Base-by-base conservation (phyloP, 441 rosid genomes). In the Syzygium malaccense region DNA sequence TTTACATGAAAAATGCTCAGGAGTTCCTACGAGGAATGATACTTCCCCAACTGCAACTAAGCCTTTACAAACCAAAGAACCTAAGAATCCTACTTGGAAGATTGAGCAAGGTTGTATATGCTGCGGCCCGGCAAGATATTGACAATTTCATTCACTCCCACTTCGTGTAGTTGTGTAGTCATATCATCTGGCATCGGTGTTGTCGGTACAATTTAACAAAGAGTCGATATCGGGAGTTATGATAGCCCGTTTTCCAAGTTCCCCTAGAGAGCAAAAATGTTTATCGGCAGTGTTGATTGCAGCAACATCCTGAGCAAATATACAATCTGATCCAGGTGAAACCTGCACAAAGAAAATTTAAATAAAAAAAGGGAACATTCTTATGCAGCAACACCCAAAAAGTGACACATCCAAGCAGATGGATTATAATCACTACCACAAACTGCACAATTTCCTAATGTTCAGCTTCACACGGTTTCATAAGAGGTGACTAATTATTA, bases 221-320 rank as follows among this genome's bases (percentile, higher is more conserved):
- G 93, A 92, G 88, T 91, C 93, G 10, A 94, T 64, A 75, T 95
- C 95, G 3, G 97, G 96, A 62, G 94, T 90, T 53, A 95, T 94
- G 26, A 94, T 92, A 32, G 88, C 96, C 75, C 92, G 90, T 86
- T 92, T 93, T 58, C 89, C 91, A 55, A 93, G 60, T 88, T 94
- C 91, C 75, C 96, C 96, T 19, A 96, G 71, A 49, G 86, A 78
- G 75, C 97, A 92, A 88, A 92, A 96, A 23, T 90, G 88, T 87
- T 92, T 91, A 45, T 89, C 90, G 83, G 79, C 68, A 30, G 89
- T 92, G 90, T 95, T 89, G 80, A 97, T 88, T 2, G 92, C 95
- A 86, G 91, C 95, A 86, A 93, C 92, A 33, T 96, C 91, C 88
- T 93, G 93, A 68, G 91, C 89, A 85, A 92, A 90, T 85, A 28